These are phyloP conservation scores for Phialophora expanda DNA, from an alignment of 2,329 filamentous ascomycete genomes.

Conservation along the genomic window DNA sequence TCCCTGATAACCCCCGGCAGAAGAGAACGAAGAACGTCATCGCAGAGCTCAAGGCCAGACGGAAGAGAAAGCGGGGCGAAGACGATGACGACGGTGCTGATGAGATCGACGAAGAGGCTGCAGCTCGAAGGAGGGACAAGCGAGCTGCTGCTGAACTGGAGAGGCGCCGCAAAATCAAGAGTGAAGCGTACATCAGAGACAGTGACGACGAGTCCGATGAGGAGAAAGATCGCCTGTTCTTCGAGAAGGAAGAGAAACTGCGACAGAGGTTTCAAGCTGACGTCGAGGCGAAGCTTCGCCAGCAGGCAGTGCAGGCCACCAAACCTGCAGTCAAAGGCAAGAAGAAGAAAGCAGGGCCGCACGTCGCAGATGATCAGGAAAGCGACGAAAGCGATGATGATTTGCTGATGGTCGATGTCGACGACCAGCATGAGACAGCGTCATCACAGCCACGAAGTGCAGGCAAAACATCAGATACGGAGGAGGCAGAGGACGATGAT, in stretches of 20 bases:
- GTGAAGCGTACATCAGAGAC: conserved; percentile 76
- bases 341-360: conserved; percentile 12
- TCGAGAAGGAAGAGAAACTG: conserved; percentile 72
- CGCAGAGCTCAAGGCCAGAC: conserved; percentile 64
- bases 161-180: conserved; percentile 81
- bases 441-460: conserved; percentile 26
- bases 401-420: conserved; percentile 30
- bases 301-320: conserved; percentile 46
- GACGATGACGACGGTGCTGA: conserved; percentile 54
- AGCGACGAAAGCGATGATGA: conserved; percentile 35
- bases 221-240: conserved; percentile 76
- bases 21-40: conserved; percentile 54
- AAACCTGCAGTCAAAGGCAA: conserved; percentile 18
- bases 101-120: conserved; percentile 67
- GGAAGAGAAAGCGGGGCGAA: conserved; percentile 57
- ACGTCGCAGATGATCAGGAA: conserved; percentile 24
- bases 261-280: conserved; percentile 54
- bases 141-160: conserved; percentile 73
- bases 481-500: conserved; percentile 41
- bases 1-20: conserved; percentile 60
- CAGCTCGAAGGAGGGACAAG: conserved; percentile 64
- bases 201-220: conserved; percentile 90
- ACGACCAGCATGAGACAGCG: conserved; percentile 30
- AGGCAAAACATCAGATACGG: conserved; percentile 17
- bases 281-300: conserved; percentile 56